Base-by-base conservation (phyloP, 352 stramenopile species). In the Phytophthora multivora region DNA sequence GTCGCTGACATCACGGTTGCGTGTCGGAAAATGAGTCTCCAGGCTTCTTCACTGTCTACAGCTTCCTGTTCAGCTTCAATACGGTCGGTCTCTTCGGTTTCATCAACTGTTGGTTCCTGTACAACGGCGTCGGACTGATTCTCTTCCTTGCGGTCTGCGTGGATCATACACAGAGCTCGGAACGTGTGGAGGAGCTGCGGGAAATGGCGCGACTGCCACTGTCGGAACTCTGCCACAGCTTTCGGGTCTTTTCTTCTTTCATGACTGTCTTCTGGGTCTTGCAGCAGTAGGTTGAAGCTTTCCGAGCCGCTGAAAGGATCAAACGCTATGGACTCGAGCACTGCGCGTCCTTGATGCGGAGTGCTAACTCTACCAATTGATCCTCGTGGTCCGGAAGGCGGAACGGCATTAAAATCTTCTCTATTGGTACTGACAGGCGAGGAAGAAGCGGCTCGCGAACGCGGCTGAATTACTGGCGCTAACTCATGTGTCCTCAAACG, bases 231-330 rank as follows among this genome's bases (percentile, higher is more conserved):
- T 0, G 18, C 16, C 1, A 83, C 46, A 19, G 68, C 49, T 23
- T 9, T 38, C 0, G 55, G 43, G 13, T 80, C 68, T 30, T 57
- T 43, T 46, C 77, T 59, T 15, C 26, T 40, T 3, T n/a, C 18
- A 9, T 8, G 11, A 43, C 47, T 77, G 21, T 21, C 47, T 7
- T 42, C 33, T 0, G 65, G 71, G 18, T 63, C 53, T 52, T 76
- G 63, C 1, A 72, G 48, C 21, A 86, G 58, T 54, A 77, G 43
- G 13, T 41, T 30, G 23, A 71, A 82, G 35, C 63, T 78, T n/a
- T 69, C 18, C 0, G 59, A 66, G 7, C 62, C 51, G 12, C 54
- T 69, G 55, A 86, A 81, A n/a, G 71, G 68, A 13, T 86, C 77
- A 23, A 86, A 86, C 9, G 67, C 55, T 10, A 83, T 63, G 9